Conservation (phyloP, 2,329 filamentous ascomycete species). For the Claviceps spartinae region DNA sequence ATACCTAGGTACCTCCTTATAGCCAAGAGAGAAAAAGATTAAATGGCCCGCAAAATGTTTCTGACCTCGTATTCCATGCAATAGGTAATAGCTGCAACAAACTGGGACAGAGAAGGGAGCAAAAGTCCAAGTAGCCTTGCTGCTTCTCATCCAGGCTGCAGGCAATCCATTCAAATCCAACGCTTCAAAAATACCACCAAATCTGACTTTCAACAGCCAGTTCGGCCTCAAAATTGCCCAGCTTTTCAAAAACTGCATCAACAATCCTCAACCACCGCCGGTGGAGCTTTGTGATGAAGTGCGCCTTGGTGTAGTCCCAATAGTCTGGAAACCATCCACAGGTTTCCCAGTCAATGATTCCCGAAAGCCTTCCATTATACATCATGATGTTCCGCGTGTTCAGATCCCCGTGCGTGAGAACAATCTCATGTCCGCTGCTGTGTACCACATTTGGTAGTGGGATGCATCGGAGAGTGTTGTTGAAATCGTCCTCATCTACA, state of each 20-base stretch:
- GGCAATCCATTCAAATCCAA: no score
- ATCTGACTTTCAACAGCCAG: neutral
- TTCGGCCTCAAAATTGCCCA: slow-evolving; percentile 1
- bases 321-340: slow-evolving; percentile 13
- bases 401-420: slow-evolving; percentile 30
- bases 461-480: neutral
- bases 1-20: no score
- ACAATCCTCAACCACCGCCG: slow-evolving; percentile 6
- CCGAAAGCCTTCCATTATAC: slow-evolving; percentile 13
- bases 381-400: slow-evolving; percentile 17
- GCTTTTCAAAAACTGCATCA: neutral
- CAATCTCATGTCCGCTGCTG: slow-evolving; percentile 6
- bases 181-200: neutral
- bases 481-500: slow-evolving; percentile 6
- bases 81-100: no score
- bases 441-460: slow-evolving; percentile 2
- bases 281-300: slow-evolving; percentile 7
- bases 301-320: slow-evolving; percentile 13
- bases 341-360: slow-evolving; percentile 16
- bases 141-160: no score
- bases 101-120: no score
- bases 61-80: no score
- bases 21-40: no score
- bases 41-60: no score
- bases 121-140: no score